Conservation (phyloP, 139 green algal species). For the Chlamydomonas eustigma region DNA sequence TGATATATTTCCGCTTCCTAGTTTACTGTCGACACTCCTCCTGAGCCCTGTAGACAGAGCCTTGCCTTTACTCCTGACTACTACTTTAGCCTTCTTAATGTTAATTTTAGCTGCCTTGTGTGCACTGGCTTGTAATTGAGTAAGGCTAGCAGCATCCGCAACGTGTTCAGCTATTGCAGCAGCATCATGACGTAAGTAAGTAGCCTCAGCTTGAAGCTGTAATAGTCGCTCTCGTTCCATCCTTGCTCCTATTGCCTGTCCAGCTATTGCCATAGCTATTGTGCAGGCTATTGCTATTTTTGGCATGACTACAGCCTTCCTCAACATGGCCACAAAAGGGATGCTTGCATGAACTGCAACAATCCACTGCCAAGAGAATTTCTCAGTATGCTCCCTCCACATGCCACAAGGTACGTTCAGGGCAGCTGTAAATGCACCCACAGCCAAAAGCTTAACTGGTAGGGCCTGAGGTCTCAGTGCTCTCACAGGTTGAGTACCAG, state of each 20-base stretch:
- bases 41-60: too few species aligned
- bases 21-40: too few species aligned
- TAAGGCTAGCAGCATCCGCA: too few species aligned
- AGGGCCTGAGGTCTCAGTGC: constrained; percentile 67
- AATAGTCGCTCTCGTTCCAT: constrained; percentile 28
- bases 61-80: too few species aligned
- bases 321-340: constrained; percentile 81
- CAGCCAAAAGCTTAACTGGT: constrained; percentile 42
- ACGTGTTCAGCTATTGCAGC: too few species aligned
- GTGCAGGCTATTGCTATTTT: constrained; percentile 66
- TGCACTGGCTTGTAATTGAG: too few species aligned
- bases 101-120: too few species aligned
- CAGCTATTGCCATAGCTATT: constrained; percentile 50
- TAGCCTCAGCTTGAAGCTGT: too few species aligned
- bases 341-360: constrained; percentile 83
- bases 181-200: too few species aligned
- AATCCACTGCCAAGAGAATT: constrained; percentile 85
- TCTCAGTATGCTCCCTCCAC: constrained; percentile 73
- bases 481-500: constrained; percentile 54
- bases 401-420: constrained; percentile 81
- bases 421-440: constrained; percentile 46
- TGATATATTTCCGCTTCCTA: too few species aligned
- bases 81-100: too few species aligned
- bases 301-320: constrained; percentile 75
- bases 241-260: constrained; percentile 41